Conservation (phyloP, 306 rosid genomes). For the Dalbergia cochinchinensis region DNA sequence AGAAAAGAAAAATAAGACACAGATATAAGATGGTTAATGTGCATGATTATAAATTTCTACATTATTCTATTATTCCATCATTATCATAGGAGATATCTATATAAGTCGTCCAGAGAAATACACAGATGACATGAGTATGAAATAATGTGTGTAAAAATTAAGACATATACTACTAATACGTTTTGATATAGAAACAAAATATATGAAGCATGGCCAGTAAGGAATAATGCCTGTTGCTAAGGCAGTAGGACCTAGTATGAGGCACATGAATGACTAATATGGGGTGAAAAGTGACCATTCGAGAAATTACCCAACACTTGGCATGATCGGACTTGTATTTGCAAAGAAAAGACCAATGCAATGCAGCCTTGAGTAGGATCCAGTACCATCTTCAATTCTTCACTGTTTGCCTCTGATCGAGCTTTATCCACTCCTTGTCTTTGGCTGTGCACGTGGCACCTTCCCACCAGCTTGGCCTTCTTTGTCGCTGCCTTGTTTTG, state of each 20-base stretch:
- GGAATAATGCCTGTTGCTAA: neutral
- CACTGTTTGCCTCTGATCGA: neutral
- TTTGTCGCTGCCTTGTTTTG: neutral
- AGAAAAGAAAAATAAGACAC: too few species aligned
- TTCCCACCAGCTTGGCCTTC: neutral
- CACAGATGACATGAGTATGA: neutral
- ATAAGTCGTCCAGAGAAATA: neutral
- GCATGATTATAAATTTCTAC: neutral
- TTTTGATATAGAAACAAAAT: neutral
- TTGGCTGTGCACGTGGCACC: constrained; percentile 42
- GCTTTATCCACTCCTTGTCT: neutral
- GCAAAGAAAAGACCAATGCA: neutral
- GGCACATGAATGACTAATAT: neutral
- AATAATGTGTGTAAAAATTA: neutral
- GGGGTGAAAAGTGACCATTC: constrained; percentile 45
- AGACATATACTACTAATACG: neutral
- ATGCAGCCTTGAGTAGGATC: neutral
- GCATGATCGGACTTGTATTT: neutral
- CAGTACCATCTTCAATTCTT: constrained; percentile 15
- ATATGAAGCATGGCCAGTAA: neutral
- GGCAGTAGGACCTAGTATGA: neutral
- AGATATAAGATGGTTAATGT: too few species aligned
- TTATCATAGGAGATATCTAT: neutral
- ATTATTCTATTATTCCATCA: neutral
- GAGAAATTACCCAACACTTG: constrained; percentile 41